phyloP scores from a whole-genome alignment of 768 basidiomycete genomes.

The Phylloporus sp. region DNA sequence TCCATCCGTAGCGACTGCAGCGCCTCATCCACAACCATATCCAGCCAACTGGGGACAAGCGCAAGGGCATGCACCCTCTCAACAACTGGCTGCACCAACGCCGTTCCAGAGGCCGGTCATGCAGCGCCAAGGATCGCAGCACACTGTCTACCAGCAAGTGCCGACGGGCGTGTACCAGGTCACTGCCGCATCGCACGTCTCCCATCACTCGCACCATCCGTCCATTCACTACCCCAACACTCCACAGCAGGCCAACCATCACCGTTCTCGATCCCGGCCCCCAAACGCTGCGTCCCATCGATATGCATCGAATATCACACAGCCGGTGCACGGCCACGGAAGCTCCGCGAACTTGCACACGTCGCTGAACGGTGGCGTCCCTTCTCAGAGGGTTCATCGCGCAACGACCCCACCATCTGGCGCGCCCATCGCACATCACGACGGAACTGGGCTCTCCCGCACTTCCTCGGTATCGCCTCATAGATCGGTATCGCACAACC shows the following conservation, averaged over 20 bases:
- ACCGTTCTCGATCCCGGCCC: conserved; percentile 25
- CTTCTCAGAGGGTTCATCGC: conserved; percentile 12
- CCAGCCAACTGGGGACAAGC: conserved; percentile 6
- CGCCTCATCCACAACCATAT: conserved; percentile 20
- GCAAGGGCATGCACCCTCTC: conserved; percentile 3
- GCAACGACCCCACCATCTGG: conserved; percentile 10
- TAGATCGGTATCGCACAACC: conserved; percentile 19
- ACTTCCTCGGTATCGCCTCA: conserved; percentile 10
- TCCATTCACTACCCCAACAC: conserved; percentile 12
- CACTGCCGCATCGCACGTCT: conserved; percentile 13
- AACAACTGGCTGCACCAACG: not conserved
- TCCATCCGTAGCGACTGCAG: conserved; percentile 4
- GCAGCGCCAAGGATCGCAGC: conserved; percentile 19
- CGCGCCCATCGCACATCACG: conserved; percentile 3
- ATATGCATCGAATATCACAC: conserved; percentile 26
- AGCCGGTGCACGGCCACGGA: conserved; percentile 23
- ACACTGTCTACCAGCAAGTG: conserved; percentile 9
- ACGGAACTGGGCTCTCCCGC: not conserved
- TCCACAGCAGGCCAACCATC: conserved; percentile 17
- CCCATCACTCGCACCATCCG: conserved; percentile 7
- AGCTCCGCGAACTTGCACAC: conserved; percentile 21
- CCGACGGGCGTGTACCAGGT: conserved; percentile 6
- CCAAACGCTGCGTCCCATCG: conserved; percentile 31
- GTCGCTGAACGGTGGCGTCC: conserved; percentile 18
- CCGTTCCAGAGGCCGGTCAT: conserved; percentile 8